Evolutionary conservation across 2,329 filamentous ascomycete species (phyloP).

Genomic region (Mycosphaerelloides madeirae): DNA sequence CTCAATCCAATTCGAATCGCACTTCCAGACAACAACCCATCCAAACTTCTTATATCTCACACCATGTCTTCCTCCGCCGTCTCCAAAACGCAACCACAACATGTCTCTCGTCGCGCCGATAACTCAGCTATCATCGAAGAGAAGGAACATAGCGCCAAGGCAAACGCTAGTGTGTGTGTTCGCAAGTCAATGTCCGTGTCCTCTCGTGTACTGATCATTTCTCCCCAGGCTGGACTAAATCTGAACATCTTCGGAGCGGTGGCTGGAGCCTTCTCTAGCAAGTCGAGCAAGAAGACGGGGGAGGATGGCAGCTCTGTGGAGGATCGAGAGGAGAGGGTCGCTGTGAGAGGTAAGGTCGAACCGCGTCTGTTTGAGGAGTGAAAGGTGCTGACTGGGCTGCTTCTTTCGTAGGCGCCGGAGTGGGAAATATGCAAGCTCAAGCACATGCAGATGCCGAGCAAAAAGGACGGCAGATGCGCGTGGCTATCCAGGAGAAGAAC

Average conservation of each 20-base stretch:
- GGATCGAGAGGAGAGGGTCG: constrained; percentile 25
- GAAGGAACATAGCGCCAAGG: constrained; percentile 31
- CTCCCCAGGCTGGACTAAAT: constrained; percentile 33
- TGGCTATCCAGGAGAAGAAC: constrained; percentile 19
- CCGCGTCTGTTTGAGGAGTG: background rate
- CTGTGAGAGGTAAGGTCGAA: constrained; percentile 25
- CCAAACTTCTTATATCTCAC: too few species aligned
- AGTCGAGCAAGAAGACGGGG: constrained; percentile 29
- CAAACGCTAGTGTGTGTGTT: constrained; percentile 30
- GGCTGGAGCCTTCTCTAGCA: constrained; percentile 32
- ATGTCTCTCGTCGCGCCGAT: constrained; percentile 12
- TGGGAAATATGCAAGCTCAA: constrained; percentile 23
- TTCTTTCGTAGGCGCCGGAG: constrained; percentile 23
- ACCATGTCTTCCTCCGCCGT: constrained; percentile 12
- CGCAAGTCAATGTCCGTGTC: background rate
- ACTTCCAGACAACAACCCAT: too few species aligned
- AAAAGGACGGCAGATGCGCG: constrained; percentile 19
- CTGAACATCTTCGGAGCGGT: constrained; percentile 35
- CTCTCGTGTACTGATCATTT: background rate
- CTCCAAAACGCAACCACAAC: constrained; percentile 9
- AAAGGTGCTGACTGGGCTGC: constrained; percentile 4
- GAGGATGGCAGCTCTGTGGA: constrained; percentile 30
- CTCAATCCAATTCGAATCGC: too few species aligned
- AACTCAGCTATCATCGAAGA: constrained; percentile 22
- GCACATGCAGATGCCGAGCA: constrained; percentile 27